A percentile compares a stretch with the other conserved stretches of the same genome.
Conservation (phyloP, 2,329 filamentous ascomycete species). For the Claviceps sp. region DNA sequence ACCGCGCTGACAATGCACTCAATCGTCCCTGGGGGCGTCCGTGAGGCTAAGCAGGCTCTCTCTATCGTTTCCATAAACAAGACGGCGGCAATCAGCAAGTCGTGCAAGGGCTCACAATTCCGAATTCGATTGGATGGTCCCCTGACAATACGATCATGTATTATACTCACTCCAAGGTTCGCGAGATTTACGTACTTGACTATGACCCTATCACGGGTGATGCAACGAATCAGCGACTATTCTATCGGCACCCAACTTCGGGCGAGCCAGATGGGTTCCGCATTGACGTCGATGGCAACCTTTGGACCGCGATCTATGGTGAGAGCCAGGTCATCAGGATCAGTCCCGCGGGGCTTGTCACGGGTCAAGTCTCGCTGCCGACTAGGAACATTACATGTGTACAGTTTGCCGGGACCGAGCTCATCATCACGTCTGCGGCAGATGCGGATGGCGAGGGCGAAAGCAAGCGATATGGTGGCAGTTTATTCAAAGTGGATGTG, state of each 20-base stretch:
- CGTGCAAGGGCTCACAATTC: slow-evolving; percentile 56
- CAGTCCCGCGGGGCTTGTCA: slow-evolving; percentile 51
- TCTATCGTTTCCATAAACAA: slow-evolving; percentile 55
- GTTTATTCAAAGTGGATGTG: slow-evolving; percentile 64
- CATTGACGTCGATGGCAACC: slow-evolving; percentile 69
- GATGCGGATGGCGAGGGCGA: slow-evolving; percentile 50
- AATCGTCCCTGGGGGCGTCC: background rate
- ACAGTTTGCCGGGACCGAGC: slow-evolving; percentile 58
- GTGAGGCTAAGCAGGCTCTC: slow-evolving; percentile 38
- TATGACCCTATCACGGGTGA: slow-evolving; percentile 51
- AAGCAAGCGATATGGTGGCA: slow-evolving; percentile 53
- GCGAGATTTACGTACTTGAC: slow-evolving; percentile 61
- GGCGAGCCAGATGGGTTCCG: slow-evolving; percentile 75
- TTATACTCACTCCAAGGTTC: slow-evolving; percentile 65
- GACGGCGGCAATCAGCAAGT: slow-evolving; percentile 45
- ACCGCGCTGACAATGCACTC: background rate
- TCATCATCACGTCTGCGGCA: slow-evolving; percentile 67
- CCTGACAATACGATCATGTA: slow-evolving; percentile 61
- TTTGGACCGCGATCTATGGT: slow-evolving; percentile 84
- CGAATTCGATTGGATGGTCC: slow-evolving; percentile 78
- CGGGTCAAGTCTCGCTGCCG: slow-evolving; percentile 63
- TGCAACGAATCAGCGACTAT: slow-evolving; percentile 56
- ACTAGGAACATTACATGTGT: slow-evolving; percentile 72
- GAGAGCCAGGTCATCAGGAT: slow-evolving; percentile 64
- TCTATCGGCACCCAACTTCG: slow-evolving; percentile 54